These are phyloP conservation scores for Torrubiella hemipterigena DNA, from an alignment of 2,329 filamentous ascomycete genomes.

Conservation along the genomic window DNA sequence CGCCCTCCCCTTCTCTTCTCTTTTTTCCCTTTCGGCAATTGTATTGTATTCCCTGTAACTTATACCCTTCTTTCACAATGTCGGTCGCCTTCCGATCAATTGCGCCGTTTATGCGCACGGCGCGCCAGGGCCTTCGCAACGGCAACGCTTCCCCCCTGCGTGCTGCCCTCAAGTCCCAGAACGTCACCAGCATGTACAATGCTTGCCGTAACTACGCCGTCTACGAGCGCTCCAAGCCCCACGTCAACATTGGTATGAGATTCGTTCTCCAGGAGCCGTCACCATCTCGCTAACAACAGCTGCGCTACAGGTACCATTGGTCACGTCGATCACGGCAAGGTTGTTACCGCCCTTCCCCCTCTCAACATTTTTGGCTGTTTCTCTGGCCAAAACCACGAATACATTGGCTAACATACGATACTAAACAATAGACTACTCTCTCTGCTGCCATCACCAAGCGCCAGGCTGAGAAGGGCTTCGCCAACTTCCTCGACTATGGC, in stretches of 20 bases:
- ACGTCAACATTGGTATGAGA: constrained; percentile 88
- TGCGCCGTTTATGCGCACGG: constrained; percentile 70
- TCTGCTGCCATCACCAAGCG: constrained; percentile 98
- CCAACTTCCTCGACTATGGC: constrained; percentile 93
- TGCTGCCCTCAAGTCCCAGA: constrained; percentile 50
- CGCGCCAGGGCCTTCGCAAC: constrained; percentile 60
- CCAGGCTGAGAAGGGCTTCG: constrained; percentile 87
- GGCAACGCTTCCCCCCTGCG: constrained; percentile 68
- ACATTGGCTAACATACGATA: background rate
- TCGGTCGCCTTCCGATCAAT: constrained; percentile 68
- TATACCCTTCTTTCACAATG: constrained; percentile 42
- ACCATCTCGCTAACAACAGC: no score
- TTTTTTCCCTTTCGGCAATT: no score
- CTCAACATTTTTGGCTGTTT: background rate
- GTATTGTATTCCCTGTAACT: no score
- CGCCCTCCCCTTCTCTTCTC: constrained; percentile 11
- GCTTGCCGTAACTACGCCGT: constrained; percentile 53
- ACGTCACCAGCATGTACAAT: constrained; percentile 52
- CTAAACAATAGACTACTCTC: constrained; percentile 65
- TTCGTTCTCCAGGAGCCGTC: no score
- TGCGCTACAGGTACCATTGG: constrained; percentile 70
- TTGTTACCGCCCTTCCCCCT: constrained; percentile 24
- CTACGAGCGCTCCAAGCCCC: constrained; percentile 87
- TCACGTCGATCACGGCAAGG: constrained; percentile 99
- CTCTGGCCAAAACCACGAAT: background rate